Evolutionary conservation across 2,329 filamentous ascomycete species (phyloP).

Genomic region (Sclerotinia nivalis): DNA sequence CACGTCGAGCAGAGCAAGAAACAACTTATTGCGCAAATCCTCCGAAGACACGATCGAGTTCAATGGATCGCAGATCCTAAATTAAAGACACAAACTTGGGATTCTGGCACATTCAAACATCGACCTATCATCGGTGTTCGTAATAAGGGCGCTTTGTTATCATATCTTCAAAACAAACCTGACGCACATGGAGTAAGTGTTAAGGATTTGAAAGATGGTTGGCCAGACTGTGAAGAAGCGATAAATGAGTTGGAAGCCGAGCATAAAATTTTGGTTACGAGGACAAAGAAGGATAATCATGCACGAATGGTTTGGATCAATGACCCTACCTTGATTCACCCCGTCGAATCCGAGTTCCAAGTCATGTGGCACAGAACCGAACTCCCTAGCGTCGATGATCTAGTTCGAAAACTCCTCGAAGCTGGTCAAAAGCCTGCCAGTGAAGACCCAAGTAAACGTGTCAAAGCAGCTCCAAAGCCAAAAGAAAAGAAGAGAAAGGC

Average conservation of each 20-base stretch:
- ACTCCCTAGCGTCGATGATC: conserved; percentile 57
- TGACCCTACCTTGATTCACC: conserved; percentile 72
- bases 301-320: conserved; percentile 88
- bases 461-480: conserved; percentile 40
- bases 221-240: conserved; percentile 78
- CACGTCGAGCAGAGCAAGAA: conserved; percentile 62
- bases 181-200: conserved; percentile 80
- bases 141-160: conserved; percentile 73
- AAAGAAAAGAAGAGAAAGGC: conserved; percentile 44
- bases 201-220: conserved; percentile 93
- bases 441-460: conserved; percentile 43
- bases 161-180: conserved; percentile 76
- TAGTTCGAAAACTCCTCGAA: conserved; percentile 45
- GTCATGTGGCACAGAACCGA: conserved; percentile 76
- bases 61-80: conserved; percentile 57
- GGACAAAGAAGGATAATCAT: conserved; percentile 89
- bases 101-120: conserved; percentile 75
- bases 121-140: conserved; percentile 82
- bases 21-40: conserved; percentile 64
- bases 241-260: conserved; percentile 76
- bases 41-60: conserved; percentile 64
- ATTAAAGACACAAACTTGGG: conserved; percentile 66
- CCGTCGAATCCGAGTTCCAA: conserved; percentile 80
- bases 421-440: conserved; percentile 44
- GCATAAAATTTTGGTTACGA: conserved; percentile 79